Conservation (phyloP, 495 filamentous ascomycete species). For the Aspergillus homomorphus region DNA sequence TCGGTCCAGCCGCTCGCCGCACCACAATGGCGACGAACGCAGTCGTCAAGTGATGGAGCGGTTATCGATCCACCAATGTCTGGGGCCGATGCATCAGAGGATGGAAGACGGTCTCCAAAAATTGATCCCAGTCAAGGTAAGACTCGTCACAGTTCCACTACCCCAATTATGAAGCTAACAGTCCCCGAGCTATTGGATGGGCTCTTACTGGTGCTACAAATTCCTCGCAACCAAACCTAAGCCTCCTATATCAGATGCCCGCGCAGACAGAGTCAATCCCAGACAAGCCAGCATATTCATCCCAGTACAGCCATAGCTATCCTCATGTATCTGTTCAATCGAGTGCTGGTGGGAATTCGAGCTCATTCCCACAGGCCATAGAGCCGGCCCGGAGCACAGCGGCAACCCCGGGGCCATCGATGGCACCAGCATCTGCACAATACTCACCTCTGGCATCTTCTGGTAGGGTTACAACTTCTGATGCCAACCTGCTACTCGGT, state of each 20-base stretch:
- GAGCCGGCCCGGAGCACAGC: slow-evolving; percentile 17
- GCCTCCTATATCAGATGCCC: slow-evolving; percentile 64
- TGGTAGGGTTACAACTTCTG: slow-evolving; percentile 21
- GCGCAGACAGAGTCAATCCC: slow-evolving; percentile 20
- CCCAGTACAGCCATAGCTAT: slow-evolving; percentile 38
- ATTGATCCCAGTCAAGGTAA: slow-evolving; percentile 54
- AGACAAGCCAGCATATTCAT: slow-evolving; percentile 26
- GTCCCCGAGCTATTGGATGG: slow-evolving; percentile 60
- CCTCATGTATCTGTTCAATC: slow-evolving; percentile 24
- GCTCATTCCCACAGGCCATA: slow-evolving; percentile 24
- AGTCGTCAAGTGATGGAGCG: slow-evolving; percentile 24
- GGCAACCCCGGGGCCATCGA: slow-evolving; percentile 17
- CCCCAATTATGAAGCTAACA: slow-evolving; percentile 17
- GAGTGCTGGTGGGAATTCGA: slow-evolving; percentile 19
- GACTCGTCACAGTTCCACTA: slow-evolving; percentile 13
- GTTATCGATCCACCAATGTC: slow-evolving; percentile 26
- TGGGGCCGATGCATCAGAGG: slow-evolving; percentile 26
- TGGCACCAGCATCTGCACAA: slow-evolving; percentile 19
- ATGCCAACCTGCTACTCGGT: slow-evolving; percentile 29
- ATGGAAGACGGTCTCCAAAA: slow-evolving; percentile 41
- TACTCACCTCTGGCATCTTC: slow-evolving; percentile 22
- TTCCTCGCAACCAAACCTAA: slow-evolving; percentile 74
- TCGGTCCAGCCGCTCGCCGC: slow-evolving; percentile 39
- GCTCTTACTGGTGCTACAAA: slow-evolving; percentile 78
- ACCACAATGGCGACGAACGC: slow-evolving; percentile 42